These are phyloP conservation scores for Sugiyamaella qingdaonensis DNA, from an alignment of 805 yeast genomes.

Conservation along the genomic window DNA sequence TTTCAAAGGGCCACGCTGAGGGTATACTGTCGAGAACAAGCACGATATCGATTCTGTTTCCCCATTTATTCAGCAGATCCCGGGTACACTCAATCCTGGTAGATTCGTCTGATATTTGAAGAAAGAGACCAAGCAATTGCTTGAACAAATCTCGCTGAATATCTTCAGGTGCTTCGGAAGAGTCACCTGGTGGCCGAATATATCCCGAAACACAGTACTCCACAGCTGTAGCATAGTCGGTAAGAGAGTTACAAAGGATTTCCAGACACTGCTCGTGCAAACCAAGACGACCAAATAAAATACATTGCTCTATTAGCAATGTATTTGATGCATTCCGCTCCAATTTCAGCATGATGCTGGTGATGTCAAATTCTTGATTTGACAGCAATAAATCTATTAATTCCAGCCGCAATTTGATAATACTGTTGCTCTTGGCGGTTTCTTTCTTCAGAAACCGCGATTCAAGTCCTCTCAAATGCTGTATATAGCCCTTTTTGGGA, in stretches of 20 bases:
- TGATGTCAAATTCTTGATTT: slow-evolving; percentile 24
- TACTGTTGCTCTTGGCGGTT: slow-evolving; percentile 9
- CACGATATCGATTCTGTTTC: slow-evolving; percentile 27
- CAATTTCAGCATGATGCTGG: slow-evolving; percentile 23
- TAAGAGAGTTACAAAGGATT: slow-evolving; percentile 28
- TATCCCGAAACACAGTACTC: slow-evolving; percentile 31
- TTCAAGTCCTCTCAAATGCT: slow-evolving; percentile 19
- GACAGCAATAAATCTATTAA: slow-evolving; percentile 23
- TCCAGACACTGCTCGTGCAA: slow-evolving; percentile 32
- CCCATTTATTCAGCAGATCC: slow-evolving; percentile 29
- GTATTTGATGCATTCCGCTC: slow-evolving; percentile 24
- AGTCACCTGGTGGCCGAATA: slow-evolving; percentile 8
- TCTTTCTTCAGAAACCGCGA: slow-evolving; percentile 4
- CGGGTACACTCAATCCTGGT: slow-evolving; percentile 24
- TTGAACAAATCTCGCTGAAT: slow-evolving; percentile 26
- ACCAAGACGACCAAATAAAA: slow-evolving; percentile 31
- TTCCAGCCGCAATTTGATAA: slow-evolving; percentile 24
- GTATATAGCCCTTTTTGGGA: slow-evolving; percentile 34
- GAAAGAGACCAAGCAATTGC: slow-evolving; percentile 26
- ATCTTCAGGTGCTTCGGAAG: slow-evolving; percentile 8
- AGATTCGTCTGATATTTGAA: slow-evolving; percentile 20
- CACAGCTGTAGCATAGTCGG: slow-evolving; percentile 34
- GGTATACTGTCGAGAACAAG: slow-evolving; percentile 29
- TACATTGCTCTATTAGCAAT: slow-evolving; percentile 32
- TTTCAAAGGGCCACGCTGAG: slow-evolving; percentile 32